Evolutionary conservation across 164 flowering plant genomes (phyloP), one percentile per base, ranked within the genome.

Genomic region (Tetrastigma voinierianum): DNA sequence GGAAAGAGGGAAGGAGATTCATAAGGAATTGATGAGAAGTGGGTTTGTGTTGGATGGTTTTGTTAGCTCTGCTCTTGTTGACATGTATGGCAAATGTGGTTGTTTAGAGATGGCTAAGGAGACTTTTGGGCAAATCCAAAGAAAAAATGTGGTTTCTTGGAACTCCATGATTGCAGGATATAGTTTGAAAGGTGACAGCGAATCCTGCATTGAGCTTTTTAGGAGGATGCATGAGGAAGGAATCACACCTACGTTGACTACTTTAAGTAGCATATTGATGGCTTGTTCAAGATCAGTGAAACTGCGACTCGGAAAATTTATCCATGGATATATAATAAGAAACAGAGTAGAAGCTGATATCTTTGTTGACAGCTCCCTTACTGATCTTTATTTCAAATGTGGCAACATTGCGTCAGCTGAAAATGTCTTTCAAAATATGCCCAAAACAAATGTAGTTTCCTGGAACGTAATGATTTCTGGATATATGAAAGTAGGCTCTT

Each of bases 401-500:
- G 83, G 84, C 65, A 61, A 46, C 52, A 72, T 83, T 51, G 20
- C 2, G n/a, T 66, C 69, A n/a, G 93, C 96, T 53, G 82, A 86
- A 62, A 57, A 57, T 43, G 70, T 90, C 46, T 90, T 90, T 56
- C 20, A 66, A 24, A 52, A 44, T 46, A 75, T 76, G 76, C 61
- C 76, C 1, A 82, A 79, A 76, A 66, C 70, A 15, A 72, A 73
- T 62, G 76, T 80, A 2, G 80, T 81, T n/a, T 65, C 77, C 46
- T 90, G 90, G 93, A 90, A 90, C 67, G 82, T 85, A n/a, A 86
- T 88, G 96, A 85, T 90, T 59, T 80, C 88, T 56, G 93, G 96
- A 14, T 82, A 83, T 73, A 88, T 81, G 54, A 61, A n/a, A 8
- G 66, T 70, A 16, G 87, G 96, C 5, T 59, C 56, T 61, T 84